Evolutionary conservation across 140 eudicot genomes (phyloP).

Genomic region (Stevia rebaudiana): DNA sequence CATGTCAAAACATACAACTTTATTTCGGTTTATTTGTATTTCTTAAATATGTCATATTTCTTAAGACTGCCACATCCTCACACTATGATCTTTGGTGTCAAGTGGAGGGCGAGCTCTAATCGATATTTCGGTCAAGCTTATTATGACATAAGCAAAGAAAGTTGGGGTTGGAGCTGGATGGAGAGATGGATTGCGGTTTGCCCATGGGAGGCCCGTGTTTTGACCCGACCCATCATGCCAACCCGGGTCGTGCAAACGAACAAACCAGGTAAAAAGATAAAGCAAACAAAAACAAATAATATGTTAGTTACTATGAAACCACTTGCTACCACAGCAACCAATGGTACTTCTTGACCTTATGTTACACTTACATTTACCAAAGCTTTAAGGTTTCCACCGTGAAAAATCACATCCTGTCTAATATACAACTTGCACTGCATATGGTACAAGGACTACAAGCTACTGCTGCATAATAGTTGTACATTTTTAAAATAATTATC

Average conservation of each 20-base stretch:
- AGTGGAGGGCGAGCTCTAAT: constrained; percentile 61
- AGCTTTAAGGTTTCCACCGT: constrained; percentile 1
- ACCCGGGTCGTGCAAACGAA: not conserved
- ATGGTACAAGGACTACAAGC: constrained; percentile 3
- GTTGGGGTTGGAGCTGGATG: constrained; percentile 21
- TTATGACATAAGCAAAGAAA: constrained; percentile 9
- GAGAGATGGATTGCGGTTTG: constrained; percentile 10
- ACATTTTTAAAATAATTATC: constrained; percentile 3
- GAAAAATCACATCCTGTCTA: not conserved
- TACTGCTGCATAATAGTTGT: not conserved
- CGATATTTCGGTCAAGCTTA: constrained; percentile 15
- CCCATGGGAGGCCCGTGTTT: constrained; percentile 10
- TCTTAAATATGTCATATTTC: not conserved
- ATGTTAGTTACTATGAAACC: constrained; percentile 14
- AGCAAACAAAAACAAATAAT: constrained; percentile 18
- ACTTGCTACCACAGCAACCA: constrained; percentile 22
- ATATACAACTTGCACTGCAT: constrained; percentile 8
- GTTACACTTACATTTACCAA: constrained; percentile 3
- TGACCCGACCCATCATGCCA: not conserved
- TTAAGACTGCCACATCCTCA: not conserved
- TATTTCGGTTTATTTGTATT: not conserved
- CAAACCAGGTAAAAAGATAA: not conserved
- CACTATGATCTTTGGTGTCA: constrained; percentile 4
- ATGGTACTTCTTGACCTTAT: constrained; percentile 11
- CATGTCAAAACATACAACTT: not conserved